Evolutionary conservation across 2,329 filamentous ascomycete species (phyloP).

Genomic region (Arthrobotrys entomopaga): DNA sequence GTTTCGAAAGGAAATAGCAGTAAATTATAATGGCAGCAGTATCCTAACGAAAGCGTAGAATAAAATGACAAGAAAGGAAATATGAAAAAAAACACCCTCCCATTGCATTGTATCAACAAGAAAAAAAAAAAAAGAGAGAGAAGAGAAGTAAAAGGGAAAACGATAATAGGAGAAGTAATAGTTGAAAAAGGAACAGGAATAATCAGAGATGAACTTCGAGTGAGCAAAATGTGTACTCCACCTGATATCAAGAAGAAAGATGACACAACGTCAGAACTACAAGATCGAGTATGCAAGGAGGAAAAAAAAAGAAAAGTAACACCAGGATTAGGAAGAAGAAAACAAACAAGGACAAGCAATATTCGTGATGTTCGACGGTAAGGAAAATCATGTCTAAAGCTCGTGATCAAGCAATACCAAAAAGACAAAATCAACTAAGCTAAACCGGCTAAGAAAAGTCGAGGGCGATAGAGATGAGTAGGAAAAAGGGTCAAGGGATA

Average conservation of each 20-base stretch:
- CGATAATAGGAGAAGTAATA: constrained; percentile 5
- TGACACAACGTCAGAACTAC: constrained; percentile 31
- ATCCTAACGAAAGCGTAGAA: constrained; percentile 40
- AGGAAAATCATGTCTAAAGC: constrained; percentile 56
- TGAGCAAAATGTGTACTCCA: constrained; percentile 42
- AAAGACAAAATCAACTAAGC: constrained; percentile 20
- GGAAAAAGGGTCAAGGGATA: background rate
- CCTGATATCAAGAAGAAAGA: constrained; percentile 18
- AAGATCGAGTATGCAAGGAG: constrained; percentile 35
- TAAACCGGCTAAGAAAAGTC: constrained; percentile 14
- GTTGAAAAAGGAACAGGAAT: constrained; percentile 17
- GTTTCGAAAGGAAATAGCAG: constrained; percentile 7
- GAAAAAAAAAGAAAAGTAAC: constrained; percentile 40
- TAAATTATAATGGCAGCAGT: constrained; percentile 39
- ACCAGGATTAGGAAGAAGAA: constrained; percentile 52
- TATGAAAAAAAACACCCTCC: constrained; percentile 47
- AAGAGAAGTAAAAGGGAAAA: constrained; percentile 14
- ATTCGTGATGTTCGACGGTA: constrained; percentile 54
- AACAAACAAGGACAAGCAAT: constrained; percentile 55
- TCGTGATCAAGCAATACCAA: constrained; percentile 46
- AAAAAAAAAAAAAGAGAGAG: constrained; percentile 17
- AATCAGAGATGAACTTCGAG: constrained; percentile 21
- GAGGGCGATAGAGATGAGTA: background rate
- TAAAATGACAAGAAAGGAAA: constrained; percentile 23
- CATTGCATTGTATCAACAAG: constrained; percentile 40